phyloP scores from a whole-genome alignment of 768 basidiomycete genomes.

The Lentinula sp. region DNA sequence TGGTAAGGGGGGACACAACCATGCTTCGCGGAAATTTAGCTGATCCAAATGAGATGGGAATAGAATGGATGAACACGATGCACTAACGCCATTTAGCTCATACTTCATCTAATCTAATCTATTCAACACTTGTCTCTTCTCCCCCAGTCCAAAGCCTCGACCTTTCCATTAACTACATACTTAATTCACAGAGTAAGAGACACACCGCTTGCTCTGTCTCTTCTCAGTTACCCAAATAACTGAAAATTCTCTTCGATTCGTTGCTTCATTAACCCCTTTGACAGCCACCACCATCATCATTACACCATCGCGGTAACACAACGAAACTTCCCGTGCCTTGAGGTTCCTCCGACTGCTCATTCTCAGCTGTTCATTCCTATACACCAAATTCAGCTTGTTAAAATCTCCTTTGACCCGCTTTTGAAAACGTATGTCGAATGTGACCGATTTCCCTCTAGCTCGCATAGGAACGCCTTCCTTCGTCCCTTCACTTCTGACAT shows the following conservation, averaged over 20 bases:
- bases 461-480: conserved; percentile 38
- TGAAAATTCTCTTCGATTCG: neutral
- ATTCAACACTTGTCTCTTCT: neutral
- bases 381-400: neutral
- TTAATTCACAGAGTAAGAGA: too few relatives aligned
- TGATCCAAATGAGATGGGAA: neutral
- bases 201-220: too few relatives aligned
- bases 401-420: neutral
- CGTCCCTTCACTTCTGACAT: conserved; percentile 41
- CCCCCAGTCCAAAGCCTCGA: neutral
- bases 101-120: neutral
- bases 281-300: conserved; percentile 10
- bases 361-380: neutral
- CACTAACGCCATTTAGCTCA: neutral
- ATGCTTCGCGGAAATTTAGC: neutral
- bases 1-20: neutral
- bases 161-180: too few relatives aligned
- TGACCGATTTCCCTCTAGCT: conserved; percentile 19
- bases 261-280: neutral
- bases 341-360: neutral
- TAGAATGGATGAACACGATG: neutral
- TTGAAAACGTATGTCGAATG: conserved; percentile 6
- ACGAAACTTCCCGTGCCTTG: neutral
- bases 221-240: too few relatives aligned
- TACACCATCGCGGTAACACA: neutral